Evolutionary conservation across 441 rosid genomes (phyloP).

Genomic region (Populus tomentosa): DNA sequence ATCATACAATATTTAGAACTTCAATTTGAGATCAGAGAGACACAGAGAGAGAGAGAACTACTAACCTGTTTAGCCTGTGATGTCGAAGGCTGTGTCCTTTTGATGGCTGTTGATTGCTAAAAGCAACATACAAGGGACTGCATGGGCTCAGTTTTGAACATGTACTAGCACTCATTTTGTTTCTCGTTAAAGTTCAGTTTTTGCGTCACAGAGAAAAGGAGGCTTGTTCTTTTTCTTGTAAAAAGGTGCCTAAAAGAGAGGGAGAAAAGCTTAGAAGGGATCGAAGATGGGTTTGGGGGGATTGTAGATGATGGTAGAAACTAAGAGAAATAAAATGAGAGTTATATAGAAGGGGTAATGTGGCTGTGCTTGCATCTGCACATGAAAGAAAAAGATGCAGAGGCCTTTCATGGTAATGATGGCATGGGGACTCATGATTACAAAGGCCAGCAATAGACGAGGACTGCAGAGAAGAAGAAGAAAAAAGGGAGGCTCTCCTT

Average conservation of each 20-base stretch:
- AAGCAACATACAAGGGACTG: conserved; percentile 7
- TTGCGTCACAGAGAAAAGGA: neutral
- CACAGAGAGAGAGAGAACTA: neutral
- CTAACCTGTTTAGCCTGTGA: conserved; percentile 43
- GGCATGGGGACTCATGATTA: conserved; percentile 61
- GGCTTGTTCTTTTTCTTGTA: neutral
- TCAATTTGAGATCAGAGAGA: neutral
- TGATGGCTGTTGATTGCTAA: conserved; percentile 16
- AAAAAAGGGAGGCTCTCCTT: neutral
- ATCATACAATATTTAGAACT: neutral
- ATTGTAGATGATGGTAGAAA: neutral
- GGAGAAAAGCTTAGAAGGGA: neutral
- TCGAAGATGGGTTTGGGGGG: neutral
- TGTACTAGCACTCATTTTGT: conserved; percentile 27
- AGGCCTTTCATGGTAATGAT: conserved; percentile 54
- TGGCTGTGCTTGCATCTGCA: conserved; percentile 7
- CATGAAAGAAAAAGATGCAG: conserved; percentile 25
- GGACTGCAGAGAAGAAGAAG: conserved; percentile 23
- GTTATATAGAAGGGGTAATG: conserved; percentile 26
- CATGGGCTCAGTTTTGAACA: conserved; percentile 23
- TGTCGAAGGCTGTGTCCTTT: conserved; percentile 33
- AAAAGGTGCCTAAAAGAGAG: neutral
- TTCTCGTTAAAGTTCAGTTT: neutral
- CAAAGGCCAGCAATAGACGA: conserved; percentile 41
- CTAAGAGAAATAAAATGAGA: conserved; percentile 1